Evolutionary conservation across 345 rosid species (phyloP), one percentile per base, ranked within the genome.

Genomic region (Hevea brasiliensis): DNA sequence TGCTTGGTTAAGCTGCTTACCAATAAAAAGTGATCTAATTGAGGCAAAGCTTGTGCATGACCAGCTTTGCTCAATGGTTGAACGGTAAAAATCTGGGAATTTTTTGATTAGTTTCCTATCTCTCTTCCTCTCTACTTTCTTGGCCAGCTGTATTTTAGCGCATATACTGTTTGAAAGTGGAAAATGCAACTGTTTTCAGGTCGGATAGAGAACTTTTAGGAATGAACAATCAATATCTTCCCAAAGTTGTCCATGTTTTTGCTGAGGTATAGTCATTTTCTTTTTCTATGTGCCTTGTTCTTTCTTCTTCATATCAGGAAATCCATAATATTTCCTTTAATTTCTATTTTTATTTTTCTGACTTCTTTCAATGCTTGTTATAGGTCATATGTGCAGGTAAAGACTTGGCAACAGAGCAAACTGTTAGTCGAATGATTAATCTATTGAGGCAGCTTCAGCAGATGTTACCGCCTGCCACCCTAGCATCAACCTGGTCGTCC

Each of bases 11-110:
- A 93, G 89, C 83, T 91, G 98, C 85, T 88, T 96, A 79, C 99
- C 99, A 8, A 79, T 96, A 60, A 84, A 84, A 80, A 94, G 93
- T 61, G 99, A 96, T 81, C 80, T 91, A 71, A 91, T 93, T 69
- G 99, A 96, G 85, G 99, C 99, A 75, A 96, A 96, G 83, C 85
- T 87, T 71, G 99, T 96, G 74, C 97, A 96, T 60, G 97, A 91
- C 9, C 95, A 91, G 86, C 99, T 96, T 72, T 96, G 98, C 82
- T 85, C 88, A 61, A 90, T 96, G 99, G 94, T 91, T 54, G 99
- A 96, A 81, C 90, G 99, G 99, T 91, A 80, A 75, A 56, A 56
- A 61, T 17, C 20, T 62, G 0, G 41, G 6, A 64, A 24, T 59
- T 18, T 45, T n/a, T 10, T 7, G 13, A 65, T 47, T 13, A 41